These are phyloP conservation scores for Cercospora canescens DNA, from an alignment of 2,329 filamentous ascomycete species.

Conservation along the genomic window DNA sequence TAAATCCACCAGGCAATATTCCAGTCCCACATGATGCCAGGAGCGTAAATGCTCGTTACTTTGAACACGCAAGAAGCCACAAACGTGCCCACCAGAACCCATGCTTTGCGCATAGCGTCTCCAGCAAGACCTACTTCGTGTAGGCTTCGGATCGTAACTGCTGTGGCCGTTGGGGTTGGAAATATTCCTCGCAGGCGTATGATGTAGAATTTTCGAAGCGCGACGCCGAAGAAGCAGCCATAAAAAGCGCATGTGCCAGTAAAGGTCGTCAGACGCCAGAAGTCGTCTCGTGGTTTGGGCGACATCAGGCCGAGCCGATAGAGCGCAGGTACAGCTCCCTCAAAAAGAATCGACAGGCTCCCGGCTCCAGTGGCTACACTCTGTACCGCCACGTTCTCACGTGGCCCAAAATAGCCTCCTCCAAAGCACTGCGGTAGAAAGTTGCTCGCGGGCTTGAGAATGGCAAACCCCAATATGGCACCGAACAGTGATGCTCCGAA, in stretches of 20 bases:
- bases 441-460: conserved; percentile 30
- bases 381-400: conserved; percentile 55
- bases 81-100: conserved; percentile 55
- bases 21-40: conserved; percentile 57
- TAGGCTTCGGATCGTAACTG: conserved; percentile 62
- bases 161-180: conserved; percentile 59
- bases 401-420: conserved; percentile 57
- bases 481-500: conserved; percentile 37
- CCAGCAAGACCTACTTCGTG: conserved; percentile 53
- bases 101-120: conserved; percentile 58
- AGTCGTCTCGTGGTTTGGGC: conserved; percentile 54
- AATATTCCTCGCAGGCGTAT: conserved; percentile 62
- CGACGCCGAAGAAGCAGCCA: conserved; percentile 64
- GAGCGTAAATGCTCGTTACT: conserved; percentile 58
- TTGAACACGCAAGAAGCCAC: conserved; percentile 51
- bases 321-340: conserved; percentile 60
- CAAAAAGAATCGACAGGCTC: conserved; percentile 57
- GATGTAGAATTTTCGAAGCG: conserved; percentile 64
- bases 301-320: conserved; percentile 56
- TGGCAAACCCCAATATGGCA: conserved; percentile 59
- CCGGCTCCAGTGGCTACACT: conserved; percentile 57
- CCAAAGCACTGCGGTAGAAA: conserved; percentile 39
- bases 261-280: conserved; percentile 59
- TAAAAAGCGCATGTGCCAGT: conserved; percentile 63
- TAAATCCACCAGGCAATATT: conserved; percentile 34